These are phyloP conservation scores for Hebeloma cylindrosporum DNA, from an alignment of 768 basidiomycete species.

Conservation along the genomic window DNA sequence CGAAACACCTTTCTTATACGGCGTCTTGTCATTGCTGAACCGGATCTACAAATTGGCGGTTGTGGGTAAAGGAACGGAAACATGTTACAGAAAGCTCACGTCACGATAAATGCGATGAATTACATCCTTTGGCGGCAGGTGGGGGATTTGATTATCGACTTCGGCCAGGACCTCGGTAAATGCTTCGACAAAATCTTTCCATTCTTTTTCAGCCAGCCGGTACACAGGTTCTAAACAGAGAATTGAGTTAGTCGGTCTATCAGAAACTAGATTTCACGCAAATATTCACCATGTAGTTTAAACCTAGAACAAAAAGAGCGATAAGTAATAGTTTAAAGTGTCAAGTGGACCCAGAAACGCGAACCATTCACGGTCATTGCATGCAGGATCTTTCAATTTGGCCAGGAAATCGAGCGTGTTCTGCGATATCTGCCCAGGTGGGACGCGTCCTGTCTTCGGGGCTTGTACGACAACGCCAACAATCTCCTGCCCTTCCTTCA, in stretches of 20 bases:
- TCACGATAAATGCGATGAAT: constrained; percentile 94
- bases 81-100: constrained; percentile 43
- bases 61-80: neutral
- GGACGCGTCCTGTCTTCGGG: constrained; percentile 81
- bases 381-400: constrained; percentile 67
- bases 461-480: constrained; percentile 80
- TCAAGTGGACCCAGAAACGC: constrained; percentile 1
- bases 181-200: constrained; percentile 77
- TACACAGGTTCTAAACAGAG: constrained; percentile 65
- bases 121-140: constrained; percentile 87
- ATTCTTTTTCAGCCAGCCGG: constrained; percentile 83
- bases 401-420: constrained; percentile 81
- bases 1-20: constrained; percentile 83
- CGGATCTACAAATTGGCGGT: constrained; percentile 54
- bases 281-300: constrained; percentile 63
- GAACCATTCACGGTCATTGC: constrained; percentile 85
- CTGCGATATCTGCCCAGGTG: constrained; percentile 81
- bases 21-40: constrained; percentile 94
- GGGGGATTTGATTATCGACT: constrained; percentile 82
- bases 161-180: constrained; percentile 68
- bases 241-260: neutral
- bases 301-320: constrained; percentile 65
- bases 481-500: constrained; percentile 60
- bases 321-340: constrained; percentile 1
- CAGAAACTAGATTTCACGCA: neutral